These are phyloP conservation scores for Lactarius pseudohatsudake DNA, from an alignment of 768 basidiomycete species.

Conservation along the genomic window DNA sequence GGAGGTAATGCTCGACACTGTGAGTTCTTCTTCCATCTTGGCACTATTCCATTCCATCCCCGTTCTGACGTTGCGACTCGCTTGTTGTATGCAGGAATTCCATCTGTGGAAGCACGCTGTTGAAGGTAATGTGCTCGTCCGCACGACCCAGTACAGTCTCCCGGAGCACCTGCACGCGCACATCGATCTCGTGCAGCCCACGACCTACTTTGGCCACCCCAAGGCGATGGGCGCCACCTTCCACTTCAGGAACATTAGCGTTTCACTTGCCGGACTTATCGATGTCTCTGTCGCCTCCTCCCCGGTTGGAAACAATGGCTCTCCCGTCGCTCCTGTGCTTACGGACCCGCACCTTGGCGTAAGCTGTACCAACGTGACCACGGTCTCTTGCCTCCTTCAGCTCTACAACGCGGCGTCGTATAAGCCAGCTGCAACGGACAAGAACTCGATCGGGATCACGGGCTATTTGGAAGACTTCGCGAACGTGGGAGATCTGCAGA, in stretches of 20 bases:
- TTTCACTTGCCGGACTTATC: neutral
- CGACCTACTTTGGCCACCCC: conserved; percentile 60
- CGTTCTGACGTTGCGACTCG: conserved; percentile 5
- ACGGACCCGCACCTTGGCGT: conserved; percentile 34
- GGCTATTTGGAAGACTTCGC: conserved; percentile 41
- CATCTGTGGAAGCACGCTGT: conserved; percentile 56
- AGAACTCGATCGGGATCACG: conserved; percentile 38
- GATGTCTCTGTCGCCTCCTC: neutral
- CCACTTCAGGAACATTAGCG: conserved; percentile 25
- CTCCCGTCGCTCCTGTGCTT: neutral
- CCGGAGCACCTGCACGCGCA: conserved; percentile 58
- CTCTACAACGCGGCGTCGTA: conserved; percentile 39
- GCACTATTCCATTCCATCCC: neutral
- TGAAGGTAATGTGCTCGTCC: conserved; percentile 49
- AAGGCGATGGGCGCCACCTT: conserved; percentile 46
- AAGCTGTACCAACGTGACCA: conserved; percentile 38
- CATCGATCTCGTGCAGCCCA: conserved; percentile 69
- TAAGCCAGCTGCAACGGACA: conserved; percentile 24
- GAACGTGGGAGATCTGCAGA: conserved; percentile 29
- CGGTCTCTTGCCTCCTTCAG: conserved; percentile 36
- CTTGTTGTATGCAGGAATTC: conserved; percentile 48
- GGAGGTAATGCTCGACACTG: conserved; percentile 72
- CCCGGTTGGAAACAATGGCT: neutral
- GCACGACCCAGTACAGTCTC: conserved; percentile 70
- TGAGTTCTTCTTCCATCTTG: conserved; percentile 36